Percentiles rank a stretch among this genome's conserved stretches.
Evolutionary conservation across 768 basidiomycete genomes (phyloP).

Genomic region (Macrocybe gigantea): DNA sequence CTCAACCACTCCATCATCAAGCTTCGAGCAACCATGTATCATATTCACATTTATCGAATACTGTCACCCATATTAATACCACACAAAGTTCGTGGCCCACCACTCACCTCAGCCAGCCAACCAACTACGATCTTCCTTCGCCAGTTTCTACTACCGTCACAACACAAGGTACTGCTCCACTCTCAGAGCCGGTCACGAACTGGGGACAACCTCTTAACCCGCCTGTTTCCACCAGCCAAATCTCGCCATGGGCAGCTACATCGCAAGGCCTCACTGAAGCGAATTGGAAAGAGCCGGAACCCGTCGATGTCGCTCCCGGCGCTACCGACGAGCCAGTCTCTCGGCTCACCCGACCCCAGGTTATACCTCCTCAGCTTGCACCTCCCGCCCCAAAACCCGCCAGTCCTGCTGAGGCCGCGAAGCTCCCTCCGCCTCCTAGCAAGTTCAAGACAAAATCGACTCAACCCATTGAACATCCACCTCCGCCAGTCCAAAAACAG

Average conservation of each 20-base stretch:
- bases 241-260: constrained; percentile 52
- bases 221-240: constrained; percentile 27
- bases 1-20: constrained; percentile 1
- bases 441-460: constrained; percentile 15
- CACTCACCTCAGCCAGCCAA: constrained; percentile 9
- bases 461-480: constrained; percentile 5
- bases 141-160: not conserved
- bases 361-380: too few relatives aligned
- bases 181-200: constrained; percentile 24
- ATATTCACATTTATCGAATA: constrained; percentile 9
- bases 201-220: constrained; percentile 28
- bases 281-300: constrained; percentile 30
- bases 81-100: constrained; percentile 11
- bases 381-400: too few relatives aligned
- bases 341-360: too few relatives aligned
- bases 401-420: constrained; percentile 1
- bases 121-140: constrained; percentile 8
- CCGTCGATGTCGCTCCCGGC: too few relatives aligned
- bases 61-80: too few relatives aligned
- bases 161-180: constrained; percentile 25
- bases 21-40: constrained; percentile 4
- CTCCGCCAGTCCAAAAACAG: not conserved
- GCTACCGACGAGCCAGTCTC: too few relatives aligned
- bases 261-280: constrained; percentile 41
- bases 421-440: not conserved